Evolutionary conservation across 768 basidiomycete genomes (phyloP).

Genomic region (Leccinum broughii): DNA sequence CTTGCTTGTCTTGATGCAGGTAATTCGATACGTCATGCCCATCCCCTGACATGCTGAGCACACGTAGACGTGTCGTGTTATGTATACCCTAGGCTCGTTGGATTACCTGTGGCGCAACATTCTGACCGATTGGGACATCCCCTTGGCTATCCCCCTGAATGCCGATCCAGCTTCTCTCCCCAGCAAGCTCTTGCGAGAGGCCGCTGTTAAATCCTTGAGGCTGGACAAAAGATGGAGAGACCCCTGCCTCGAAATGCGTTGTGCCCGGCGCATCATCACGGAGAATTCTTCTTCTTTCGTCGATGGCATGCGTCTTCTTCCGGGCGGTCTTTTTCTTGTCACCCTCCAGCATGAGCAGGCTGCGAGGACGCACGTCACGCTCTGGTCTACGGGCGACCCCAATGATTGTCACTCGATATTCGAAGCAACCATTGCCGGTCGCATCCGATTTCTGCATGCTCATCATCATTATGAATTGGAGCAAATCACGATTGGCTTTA

Average conservation of each 20-base stretch:
- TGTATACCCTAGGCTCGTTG: constrained; percentile 50
- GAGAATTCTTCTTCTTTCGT: constrained; percentile 39
- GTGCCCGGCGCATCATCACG: constrained; percentile 37
- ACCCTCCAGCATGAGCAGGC: constrained; percentile 39
- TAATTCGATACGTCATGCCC: constrained; percentile 20
- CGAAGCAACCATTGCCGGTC: constrained; percentile 28
- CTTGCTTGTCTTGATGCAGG: constrained; percentile 51
- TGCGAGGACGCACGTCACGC: constrained; percentile 40
- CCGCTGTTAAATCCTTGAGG: constrained; percentile 44
- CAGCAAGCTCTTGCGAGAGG: constrained; percentile 41
- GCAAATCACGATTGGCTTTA: constrained; percentile 24
- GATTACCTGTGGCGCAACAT: constrained; percentile 60
- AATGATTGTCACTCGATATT: constrained; percentile 29
- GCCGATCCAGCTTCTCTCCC: constrained; percentile 35
- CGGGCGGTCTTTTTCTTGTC: constrained; percentile 50
- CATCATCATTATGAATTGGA: constrained; percentile 25
- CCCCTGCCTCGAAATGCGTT: constrained; percentile 35
- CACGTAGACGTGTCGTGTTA: constrained; percentile 60
- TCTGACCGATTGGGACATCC: constrained; percentile 32
- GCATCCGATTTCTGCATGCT: constrained; percentile 37
- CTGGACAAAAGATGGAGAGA: constrained; percentile 54
- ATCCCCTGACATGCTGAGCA: constrained; percentile 15
- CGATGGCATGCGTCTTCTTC: constrained; percentile 47
- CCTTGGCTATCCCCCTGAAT: constrained; percentile 43
- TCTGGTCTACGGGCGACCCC: constrained; percentile 44